Base-by-base conservation (phyloP, 805 yeast species). In the Kurtzmaniella cleridarum region DNA sequence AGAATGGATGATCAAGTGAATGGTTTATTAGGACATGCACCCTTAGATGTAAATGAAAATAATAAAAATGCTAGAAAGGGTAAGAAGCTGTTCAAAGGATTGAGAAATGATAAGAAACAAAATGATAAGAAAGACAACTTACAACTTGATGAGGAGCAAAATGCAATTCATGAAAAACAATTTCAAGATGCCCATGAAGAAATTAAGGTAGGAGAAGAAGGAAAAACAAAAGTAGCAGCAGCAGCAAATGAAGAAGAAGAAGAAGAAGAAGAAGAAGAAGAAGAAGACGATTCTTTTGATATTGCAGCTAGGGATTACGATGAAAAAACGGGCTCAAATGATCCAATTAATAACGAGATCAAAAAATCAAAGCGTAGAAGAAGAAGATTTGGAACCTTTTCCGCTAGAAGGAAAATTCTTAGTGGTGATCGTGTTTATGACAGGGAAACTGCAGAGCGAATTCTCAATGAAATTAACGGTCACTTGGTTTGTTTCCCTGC, bases 401-500 rank as follows among this genome's bases (percentile, higher is more conserved):
- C 62, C 3, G 54, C 62, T 2, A 50, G 70, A 42, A 59, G 64
- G 36, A 63, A 55, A 41, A 53, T 54, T 14, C 49, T 60, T 31
- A 57, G 59, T 5, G 68, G 69, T 14, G 75, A 76, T 37, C 67
- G 75, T 34, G 75, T 84, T 1, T 78, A 73, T 47, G 95, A 84
- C 43, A 74, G 84, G 39, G 81, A 76, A 32, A 78, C 93, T 0
- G 95, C 96, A 0, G 89, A 81, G 47, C 69, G 80, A 42, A 66
- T 89, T 27, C 64, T 93, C 45, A 66, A 70, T 35, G 81, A 86
- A 41, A 68, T 91, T 14, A 84, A 81, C 38, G 98, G 98, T 2
- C 84, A 93, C 54, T 62, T 93, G 48, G 97, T 93, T 5, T 57
- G 83, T n/a, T 91, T 90, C 68, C 98, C 98, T 0, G 73, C 85